These are phyloP conservation scores for Tillandsia leiboldiana DNA, from an alignment of 176 grass and related monocot species.

Conservation along the genomic window DNA sequence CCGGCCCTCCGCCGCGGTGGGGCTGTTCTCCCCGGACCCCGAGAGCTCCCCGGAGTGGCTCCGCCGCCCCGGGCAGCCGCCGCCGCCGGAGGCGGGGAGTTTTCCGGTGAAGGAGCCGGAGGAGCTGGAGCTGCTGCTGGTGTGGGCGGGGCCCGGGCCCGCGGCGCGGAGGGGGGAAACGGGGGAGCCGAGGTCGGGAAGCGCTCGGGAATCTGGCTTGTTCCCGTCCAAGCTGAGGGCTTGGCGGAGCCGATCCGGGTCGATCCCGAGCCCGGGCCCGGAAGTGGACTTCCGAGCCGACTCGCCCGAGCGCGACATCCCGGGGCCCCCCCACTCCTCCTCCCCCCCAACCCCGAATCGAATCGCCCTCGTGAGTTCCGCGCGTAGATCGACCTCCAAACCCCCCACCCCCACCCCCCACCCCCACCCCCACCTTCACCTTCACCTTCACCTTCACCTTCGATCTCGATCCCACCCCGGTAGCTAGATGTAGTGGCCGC, in stretches of 20 bases:
- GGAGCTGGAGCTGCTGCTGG: conserved; percentile 25
- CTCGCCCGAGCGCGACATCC: conserved; percentile 11
- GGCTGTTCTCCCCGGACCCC: conserved; percentile 18
- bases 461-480: not conserved
- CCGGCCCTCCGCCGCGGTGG: conserved; percentile 6
- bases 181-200: conserved; percentile 7
- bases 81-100: conserved; percentile 6
- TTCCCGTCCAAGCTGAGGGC: conserved; percentile 7
- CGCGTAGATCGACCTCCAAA: too few species aligned
- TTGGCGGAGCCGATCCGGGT: not conserved
- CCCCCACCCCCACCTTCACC: too few species aligned
- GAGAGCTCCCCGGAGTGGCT: conserved; percentile 45
- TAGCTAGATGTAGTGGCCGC: not conserved
- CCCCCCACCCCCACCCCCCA: too few species aligned
- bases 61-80: not conserved
- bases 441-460: too few species aligned
- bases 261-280: not conserved
- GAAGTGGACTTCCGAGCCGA: not conserved
- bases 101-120: conserved; percentile 14
- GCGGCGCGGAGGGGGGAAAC: conserved; percentile 8
- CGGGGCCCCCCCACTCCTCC: too few species aligned
- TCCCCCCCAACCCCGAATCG: too few species aligned
- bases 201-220: conserved; percentile 7
- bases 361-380: too few species aligned
- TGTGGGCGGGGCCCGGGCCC: not conserved